phyloP scores from a whole-genome alignment of 495 filamentous ascomycete species.

The Tetracladium setigerum region DNA sequence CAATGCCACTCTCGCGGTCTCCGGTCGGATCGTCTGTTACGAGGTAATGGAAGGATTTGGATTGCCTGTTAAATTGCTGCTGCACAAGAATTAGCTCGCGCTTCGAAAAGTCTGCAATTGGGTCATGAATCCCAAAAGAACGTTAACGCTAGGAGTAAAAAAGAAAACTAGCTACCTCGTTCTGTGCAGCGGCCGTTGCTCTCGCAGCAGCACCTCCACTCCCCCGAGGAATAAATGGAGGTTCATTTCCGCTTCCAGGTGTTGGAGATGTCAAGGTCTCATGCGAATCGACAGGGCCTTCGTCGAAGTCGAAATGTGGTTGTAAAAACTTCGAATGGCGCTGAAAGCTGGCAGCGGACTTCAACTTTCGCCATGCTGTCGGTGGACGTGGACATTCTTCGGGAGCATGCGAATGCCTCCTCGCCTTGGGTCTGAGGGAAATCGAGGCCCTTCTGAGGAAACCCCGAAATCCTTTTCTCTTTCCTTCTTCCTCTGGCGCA shows the following conservation, averaged over 20 bases:
- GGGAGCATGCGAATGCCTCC: slow-evolving; percentile 36
- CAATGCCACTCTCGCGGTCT: slow-evolving; percentile 75
- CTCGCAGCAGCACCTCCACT: slow-evolving; percentile 63
- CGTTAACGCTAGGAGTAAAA: slow-evolving; percentile 13
- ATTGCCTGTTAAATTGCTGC: slow-evolving; percentile 1
- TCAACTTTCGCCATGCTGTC: slow-evolving; percentile 33
- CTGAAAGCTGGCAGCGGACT: slow-evolving; percentile 39
- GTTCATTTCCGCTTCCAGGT: slow-evolving; percentile 39
- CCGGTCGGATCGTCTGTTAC: slow-evolving; percentile 26
- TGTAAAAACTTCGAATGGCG: slow-evolving; percentile 29
- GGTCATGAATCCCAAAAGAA: slow-evolving; percentile 29
- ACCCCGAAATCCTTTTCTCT: slow-evolving; percentile 26
- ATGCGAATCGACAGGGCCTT: slow-evolving; percentile 7
- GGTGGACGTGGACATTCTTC: slow-evolving; percentile 39
- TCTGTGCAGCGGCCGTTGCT: slow-evolving; percentile 61
- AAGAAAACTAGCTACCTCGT: slow-evolving; percentile 30
- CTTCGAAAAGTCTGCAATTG: slow-evolving; percentile 22
- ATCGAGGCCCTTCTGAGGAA: slow-evolving; percentile 43
- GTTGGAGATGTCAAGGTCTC: slow-evolving; percentile 25
- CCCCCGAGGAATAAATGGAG: slow-evolving; percentile 44
- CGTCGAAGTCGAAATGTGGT: not conserved
- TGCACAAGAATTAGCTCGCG: slow-evolving; percentile 21
- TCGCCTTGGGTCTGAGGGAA: slow-evolving; percentile 38
- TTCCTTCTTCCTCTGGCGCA: slow-evolving; percentile 5
- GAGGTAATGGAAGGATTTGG: slow-evolving; percentile 19